phyloP scores from a whole-genome alignment of 2,329 filamentous ascomycete species.

The Aspergillus sclerotialis region DNA sequence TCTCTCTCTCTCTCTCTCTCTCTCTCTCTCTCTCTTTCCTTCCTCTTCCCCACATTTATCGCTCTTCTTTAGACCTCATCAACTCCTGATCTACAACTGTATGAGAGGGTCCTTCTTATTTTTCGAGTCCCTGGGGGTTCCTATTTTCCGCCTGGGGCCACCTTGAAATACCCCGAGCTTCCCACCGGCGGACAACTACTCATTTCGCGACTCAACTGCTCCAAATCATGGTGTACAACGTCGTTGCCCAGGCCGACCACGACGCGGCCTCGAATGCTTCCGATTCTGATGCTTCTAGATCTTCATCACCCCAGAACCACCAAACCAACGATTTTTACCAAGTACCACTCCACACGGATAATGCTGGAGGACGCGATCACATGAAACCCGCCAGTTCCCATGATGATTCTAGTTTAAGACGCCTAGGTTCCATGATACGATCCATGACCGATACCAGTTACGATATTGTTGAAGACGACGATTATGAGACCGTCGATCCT shows the following conservation, averaged over 20 bases:
- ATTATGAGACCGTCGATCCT: conserved; percentile 35
- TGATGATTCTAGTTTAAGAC: conserved; percentile 16
- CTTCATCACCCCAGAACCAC: conserved; percentile 20
- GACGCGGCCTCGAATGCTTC: conserved; percentile 31
- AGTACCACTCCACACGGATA: conserved; percentile 23
- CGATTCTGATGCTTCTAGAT: conserved; percentile 27
- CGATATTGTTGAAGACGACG: conserved; percentile 41
- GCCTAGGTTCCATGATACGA: conserved; percentile 28
- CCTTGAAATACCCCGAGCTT: too few relatives aligned
- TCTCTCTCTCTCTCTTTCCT: conserved; percentile 1
- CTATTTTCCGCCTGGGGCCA: not conserved
- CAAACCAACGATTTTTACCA: conserved; percentile 19
- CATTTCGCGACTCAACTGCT: conserved; percentile 3
- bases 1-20: conserved; percentile 5
- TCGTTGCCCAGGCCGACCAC: conserved; percentile 34
- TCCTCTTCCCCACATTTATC: not conserved
- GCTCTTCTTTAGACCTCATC: not conserved
- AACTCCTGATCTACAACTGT: too few relatives aligned
- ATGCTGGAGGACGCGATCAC: conserved; percentile 21
- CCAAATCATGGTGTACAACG: conserved; percentile 37
- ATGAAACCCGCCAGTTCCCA: conserved; percentile 21
- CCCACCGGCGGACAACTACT: too few relatives aligned
- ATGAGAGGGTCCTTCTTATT: not conserved
- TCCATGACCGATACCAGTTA: conserved; percentile 35
- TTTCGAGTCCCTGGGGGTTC: not conserved